Evolutionary conservation across 306 rosid genomes (phyloP).

Genomic region (Cicer judaicum): DNA sequence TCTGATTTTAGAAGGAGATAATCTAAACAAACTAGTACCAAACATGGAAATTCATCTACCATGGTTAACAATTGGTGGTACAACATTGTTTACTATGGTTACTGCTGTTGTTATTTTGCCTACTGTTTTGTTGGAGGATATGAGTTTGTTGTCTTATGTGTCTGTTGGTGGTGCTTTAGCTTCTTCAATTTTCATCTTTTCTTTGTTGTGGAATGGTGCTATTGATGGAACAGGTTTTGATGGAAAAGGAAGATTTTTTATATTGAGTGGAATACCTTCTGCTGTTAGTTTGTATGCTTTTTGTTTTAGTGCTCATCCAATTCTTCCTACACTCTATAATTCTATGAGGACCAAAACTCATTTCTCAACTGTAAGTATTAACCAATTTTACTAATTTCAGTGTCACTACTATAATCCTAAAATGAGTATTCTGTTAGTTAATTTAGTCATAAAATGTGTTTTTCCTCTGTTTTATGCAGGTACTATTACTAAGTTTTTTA

Average conservation of each 20-base stretch:
- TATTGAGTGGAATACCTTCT: slow-evolving; percentile 66
- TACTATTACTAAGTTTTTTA: slow-evolving; percentile 59
- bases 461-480: slow-evolving; percentile 49
- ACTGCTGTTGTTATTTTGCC: slow-evolving; percentile 72
- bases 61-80: slow-evolving; percentile 58
- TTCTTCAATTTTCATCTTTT: slow-evolving; percentile 60
- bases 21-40: slow-evolving; percentile 66
- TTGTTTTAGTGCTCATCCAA: slow-evolving; percentile 84
- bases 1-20: slow-evolving; percentile 81
- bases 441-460: too few species aligned
- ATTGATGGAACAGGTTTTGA: slow-evolving; percentile 81
- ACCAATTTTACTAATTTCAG: not conserved
- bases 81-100: slow-evolving; percentile 55
- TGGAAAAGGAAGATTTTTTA: slow-evolving; percentile 54
- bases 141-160: slow-evolving; percentile 76
- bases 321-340: slow-evolving; percentile 75
- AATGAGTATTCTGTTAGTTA: too few species aligned
- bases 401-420: too few species aligned
- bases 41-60: slow-evolving; percentile 44
- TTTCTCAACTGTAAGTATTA: slow-evolving; percentile 64
- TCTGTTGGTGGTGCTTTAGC: slow-evolving; percentile 88
- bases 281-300: slow-evolving; percentile 77
- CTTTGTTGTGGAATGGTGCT: slow-evolving; percentile 69
- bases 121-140: slow-evolving; percentile 69
- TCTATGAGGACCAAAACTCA: slow-evolving; percentile 75